A percentile compares a stretch with the other conserved stretches of the same genome.
These are phyloP conservation scores for Exidia glandulosa DNA, from an alignment of 768 basidiomycete genomes.

Conservation along the genomic window DNA sequence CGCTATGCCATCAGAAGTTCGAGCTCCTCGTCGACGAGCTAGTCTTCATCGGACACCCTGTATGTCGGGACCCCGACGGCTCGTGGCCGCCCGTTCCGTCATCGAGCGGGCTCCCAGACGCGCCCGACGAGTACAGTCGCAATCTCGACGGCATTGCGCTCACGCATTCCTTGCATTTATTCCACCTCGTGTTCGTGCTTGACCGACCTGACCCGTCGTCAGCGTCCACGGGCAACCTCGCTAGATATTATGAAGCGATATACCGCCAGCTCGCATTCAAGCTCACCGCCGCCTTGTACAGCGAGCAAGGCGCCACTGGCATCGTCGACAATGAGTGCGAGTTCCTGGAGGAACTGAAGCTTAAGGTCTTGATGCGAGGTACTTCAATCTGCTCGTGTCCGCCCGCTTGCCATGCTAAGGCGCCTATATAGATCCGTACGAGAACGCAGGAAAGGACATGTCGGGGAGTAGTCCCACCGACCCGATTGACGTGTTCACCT, in stretches of 20 bases:
- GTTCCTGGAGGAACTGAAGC: slow-evolving; percentile 54
- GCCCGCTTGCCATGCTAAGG: not conserved
- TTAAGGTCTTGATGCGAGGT: slow-evolving; percentile 60
- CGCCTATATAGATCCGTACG: not conserved
- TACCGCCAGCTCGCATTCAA: slow-evolving; percentile 87
- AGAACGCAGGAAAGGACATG: no score
- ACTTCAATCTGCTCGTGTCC: not conserved
- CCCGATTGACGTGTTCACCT: slow-evolving; percentile 16
- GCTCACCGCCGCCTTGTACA: slow-evolving; percentile 82
- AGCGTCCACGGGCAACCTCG: slow-evolving; percentile 62
- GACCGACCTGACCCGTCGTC: slow-evolving; percentile 88
- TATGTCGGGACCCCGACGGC: slow-evolving; percentile 64
- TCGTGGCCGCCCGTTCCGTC: slow-evolving; percentile 36
- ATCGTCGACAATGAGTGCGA: slow-evolving; percentile 82
- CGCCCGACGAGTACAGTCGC: not conserved
- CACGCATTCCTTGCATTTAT: slow-evolving; percentile 41
- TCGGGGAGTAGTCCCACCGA: no score
- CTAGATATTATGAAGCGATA: slow-evolving; percentile 74
- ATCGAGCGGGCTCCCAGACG: not conserved
- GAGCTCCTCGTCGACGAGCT: slow-evolving; percentile 87
- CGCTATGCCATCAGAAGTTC: slow-evolving; percentile 89
- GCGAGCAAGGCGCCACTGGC: slow-evolving; percentile 78
- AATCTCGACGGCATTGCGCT: not conserved
- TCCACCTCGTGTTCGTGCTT: slow-evolving; percentile 79
- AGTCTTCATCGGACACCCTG: slow-evolving; percentile 90